A percentile compares a stretch with the other conserved stretches of the same genome.
Evolutionary conservation across 2,329 filamentous ascomycete genomes (phyloP).

Genomic region (Fusarium sp.): DNA sequence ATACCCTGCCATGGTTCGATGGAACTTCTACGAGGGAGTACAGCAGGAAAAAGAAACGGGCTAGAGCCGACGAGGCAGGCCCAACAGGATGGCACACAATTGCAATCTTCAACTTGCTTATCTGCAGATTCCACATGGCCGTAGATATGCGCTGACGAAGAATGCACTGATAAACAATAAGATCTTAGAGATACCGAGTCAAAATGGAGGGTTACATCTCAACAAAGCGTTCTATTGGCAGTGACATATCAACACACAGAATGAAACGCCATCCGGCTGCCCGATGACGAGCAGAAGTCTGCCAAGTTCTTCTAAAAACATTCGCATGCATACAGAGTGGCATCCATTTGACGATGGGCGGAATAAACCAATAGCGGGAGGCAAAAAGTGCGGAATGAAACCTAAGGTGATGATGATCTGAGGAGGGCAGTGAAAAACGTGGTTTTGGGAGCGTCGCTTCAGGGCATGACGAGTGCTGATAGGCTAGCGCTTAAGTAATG

Average conservation of each 20-base stretch:
- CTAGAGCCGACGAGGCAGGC: not conserved
- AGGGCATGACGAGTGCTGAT: slow-evolving; percentile 21
- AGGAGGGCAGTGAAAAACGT: slow-evolving; percentile 38
- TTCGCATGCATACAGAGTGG: slow-evolving; percentile 5
- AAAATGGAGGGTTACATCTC: slow-evolving; percentile 4
- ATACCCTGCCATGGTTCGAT: slow-evolving; percentile 14
- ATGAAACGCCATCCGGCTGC: slow-evolving; percentile 31
- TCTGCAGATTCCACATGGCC: slow-evolving; percentile 23
- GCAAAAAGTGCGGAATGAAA: slow-evolving; percentile 26
- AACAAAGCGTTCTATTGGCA: not conserved
- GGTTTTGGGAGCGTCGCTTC: slow-evolving; percentile 33
- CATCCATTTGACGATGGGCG: slow-evolving; percentile 15
- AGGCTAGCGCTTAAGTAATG: slow-evolving; percentile 3
- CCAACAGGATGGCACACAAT: slow-evolving; percentile 1
- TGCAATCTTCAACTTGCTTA: not conserved
- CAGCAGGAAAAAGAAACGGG: not conserved
- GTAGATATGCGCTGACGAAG: not conserved
- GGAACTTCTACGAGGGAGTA: not conserved
- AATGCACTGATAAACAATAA: slow-evolving; percentile 2
- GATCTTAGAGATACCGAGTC: not conserved
- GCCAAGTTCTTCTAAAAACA: not conserved
- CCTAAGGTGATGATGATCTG: not conserved
- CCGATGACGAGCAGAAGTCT: slow-evolving; percentile 35
- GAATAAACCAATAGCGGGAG: slow-evolving; percentile 6
- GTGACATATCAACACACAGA: not conserved